Evolutionary conservation across 2,329 filamentous ascomycete species (phyloP).

Genomic region (Aspergillus hortae): DNA sequence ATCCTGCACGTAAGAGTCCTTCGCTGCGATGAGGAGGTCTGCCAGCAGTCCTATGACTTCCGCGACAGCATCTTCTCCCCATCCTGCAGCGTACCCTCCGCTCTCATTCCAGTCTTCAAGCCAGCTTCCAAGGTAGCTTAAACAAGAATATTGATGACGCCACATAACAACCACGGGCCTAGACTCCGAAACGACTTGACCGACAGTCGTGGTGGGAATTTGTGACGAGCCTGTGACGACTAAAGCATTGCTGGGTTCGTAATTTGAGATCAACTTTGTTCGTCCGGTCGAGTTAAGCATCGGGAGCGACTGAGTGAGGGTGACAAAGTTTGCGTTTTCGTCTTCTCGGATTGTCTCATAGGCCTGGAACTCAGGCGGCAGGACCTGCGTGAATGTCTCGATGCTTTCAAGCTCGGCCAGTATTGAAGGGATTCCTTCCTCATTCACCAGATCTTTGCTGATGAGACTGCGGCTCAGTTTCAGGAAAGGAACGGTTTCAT

Average conservation of each 20-base stretch:
- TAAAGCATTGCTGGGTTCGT: conserved; percentile 27
- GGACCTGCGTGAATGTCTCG: conserved; percentile 69
- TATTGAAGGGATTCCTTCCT: conserved; percentile 52
- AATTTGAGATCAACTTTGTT: conserved; percentile 17
- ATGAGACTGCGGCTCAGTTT: conserved; percentile 66
- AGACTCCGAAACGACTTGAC: conserved; percentile 70
- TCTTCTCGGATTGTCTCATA: conserved; percentile 82
- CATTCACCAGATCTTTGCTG: conserved; percentile 41
- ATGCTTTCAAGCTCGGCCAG: conserved; percentile 65
- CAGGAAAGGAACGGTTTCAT: conserved; percentile 77
- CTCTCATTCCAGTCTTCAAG: conserved; percentile 46
- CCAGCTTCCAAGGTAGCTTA: conserved; percentile 74
- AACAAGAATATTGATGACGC: conserved; percentile 69
- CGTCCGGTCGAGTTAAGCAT: conserved; percentile 35
- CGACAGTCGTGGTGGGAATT: conserved; percentile 38
- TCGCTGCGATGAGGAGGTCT: conserved; percentile 57
- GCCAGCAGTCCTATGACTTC: conserved; percentile 74
- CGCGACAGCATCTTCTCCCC: conserved; percentile 60
- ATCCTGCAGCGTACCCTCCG: conserved; percentile 51
- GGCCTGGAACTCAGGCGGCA: conserved; percentile 68
- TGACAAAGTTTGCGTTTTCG: conserved; percentile 76
- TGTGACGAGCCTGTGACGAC: conserved; percentile 35
- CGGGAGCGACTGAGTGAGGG: conserved; percentile 57
- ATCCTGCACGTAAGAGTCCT: conserved; percentile 22
- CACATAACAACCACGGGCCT: conserved; percentile 73